Percentiles rank a stretch among this genome's conserved stretches.
Evolutionary conservation across 768 basidiomycete genomes (phyloP).

Genomic region (Tricholoma saponaceum): DNA sequence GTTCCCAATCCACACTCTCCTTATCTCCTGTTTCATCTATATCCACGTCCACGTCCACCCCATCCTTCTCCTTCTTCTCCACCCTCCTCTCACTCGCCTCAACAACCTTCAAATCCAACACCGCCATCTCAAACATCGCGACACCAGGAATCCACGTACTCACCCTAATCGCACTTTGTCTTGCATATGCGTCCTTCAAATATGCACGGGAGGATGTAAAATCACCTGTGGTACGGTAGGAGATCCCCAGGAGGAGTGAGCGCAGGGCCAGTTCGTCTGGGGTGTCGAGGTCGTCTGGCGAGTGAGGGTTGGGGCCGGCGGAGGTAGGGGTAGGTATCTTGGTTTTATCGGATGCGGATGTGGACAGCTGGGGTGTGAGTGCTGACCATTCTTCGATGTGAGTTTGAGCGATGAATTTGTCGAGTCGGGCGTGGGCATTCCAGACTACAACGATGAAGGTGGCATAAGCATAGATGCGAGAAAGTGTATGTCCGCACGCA

Average conservation of each 20-base stretch:
- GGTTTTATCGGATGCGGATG: background rate
- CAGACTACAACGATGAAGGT: conserved; percentile 46
- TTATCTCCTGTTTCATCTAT: no score
- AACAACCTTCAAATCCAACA: conserved; percentile 62
- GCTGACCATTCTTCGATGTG: conserved; percentile 54
- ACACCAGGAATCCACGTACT: conserved; percentile 69
- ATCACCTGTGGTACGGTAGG: conserved; percentile 53
- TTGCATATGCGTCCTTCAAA: conserved; percentile 46
- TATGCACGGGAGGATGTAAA: conserved; percentile 42
- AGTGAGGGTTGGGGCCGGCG: conserved; percentile 2
- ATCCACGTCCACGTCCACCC: no score
- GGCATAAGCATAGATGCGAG: background rate
- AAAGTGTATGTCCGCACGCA: conserved; percentile 28
- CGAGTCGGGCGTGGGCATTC: conserved; percentile 70
- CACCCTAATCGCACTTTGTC: conserved; percentile 36
- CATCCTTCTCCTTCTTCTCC: conserved; percentile 7
- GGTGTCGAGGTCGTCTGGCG: conserved; percentile 49
- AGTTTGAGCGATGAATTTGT: conserved; percentile 44
- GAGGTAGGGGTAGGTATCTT: background rate
- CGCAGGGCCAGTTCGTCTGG: conserved; percentile 70
- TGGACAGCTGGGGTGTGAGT: conserved; percentile 36
- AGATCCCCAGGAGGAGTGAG: conserved; percentile 63
- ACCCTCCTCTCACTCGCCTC: conserved; percentile 26
- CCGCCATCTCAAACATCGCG: conserved; percentile 66
- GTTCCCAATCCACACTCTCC: background rate